Evolutionary conservation across 805 yeast species (phyloP), one percentile per base, ranked within the genome.

Genomic region (Yarrowia divulgata): DNA sequence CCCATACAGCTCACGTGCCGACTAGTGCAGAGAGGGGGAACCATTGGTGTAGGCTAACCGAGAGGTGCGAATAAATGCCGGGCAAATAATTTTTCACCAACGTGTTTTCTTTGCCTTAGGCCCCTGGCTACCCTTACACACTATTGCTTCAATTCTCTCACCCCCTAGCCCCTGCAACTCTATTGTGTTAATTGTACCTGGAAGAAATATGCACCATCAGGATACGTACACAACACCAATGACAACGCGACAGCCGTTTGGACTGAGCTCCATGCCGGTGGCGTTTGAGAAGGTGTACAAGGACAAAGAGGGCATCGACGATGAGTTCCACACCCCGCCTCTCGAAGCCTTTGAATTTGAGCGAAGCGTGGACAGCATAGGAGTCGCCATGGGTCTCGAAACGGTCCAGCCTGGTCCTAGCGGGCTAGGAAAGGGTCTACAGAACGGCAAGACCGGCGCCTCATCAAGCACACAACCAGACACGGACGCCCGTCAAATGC

Each of bases 211-310:
- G 63, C 63, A 57, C 48, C 3, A 16, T 40, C 48, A 57, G 66
- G 52, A 60, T 60, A 43, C 66, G 52, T 45, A 60, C 66, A 60
- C 52, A 60, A 60, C 66, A 60, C 66, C 66, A 45, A 60, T 60
- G 66, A 60, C 66, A 43, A 45, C 66, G 66, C 66, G 57, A 63
- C 55, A 63, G 57, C 68, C 68, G 57, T 63, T 63, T 63, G 68
- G 68, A 49, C 68, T 63, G 68, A 40, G 57, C 57, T 63, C 68
- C 55, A 63, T 63, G 68, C 68, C 68, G 57, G 68, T 63, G 68
- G 68, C 68, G 55, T 63, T 63, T 37, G 68, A 37, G 40, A 63
- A 63, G 55, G 68, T 63, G 57, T 63, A 63, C 48, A 63, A 63
- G 45, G 68, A 63, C 40, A 60, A 45, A 14, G 66, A 60, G 42